phyloP scores from a whole-genome alignment of 2,329 filamentous ascomycete species.

The Colletotrichum agaves region DNA sequence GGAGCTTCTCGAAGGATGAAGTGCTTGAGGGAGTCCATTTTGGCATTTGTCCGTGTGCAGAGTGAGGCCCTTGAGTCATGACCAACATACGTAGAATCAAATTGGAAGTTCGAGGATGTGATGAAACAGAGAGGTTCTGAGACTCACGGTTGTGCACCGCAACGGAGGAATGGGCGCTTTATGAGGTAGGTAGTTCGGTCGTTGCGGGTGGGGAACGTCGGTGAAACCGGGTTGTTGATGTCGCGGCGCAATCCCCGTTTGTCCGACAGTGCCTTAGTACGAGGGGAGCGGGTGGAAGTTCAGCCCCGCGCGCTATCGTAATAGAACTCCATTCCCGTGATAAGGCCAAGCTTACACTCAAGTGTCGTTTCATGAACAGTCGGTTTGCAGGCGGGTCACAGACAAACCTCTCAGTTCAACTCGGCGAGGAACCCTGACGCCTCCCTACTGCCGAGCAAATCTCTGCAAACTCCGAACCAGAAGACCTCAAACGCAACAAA shows the following conservation, averaged over 20 bases:
- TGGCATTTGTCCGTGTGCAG: too few species aligned
- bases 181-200: constrained; percentile 11
- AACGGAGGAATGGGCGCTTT: background rate
- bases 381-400: too few species aligned
- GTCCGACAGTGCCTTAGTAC: constrained; percentile 27
- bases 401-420: background rate
- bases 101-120: too few species aligned
- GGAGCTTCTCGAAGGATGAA: constrained; percentile 41
- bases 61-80: too few species aligned
- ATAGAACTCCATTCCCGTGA: background rate
- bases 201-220: constrained; percentile 23
- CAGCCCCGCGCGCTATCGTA: background rate
- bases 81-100: too few species aligned
- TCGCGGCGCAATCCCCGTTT: constrained; percentile 29
- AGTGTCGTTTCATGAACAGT: background rate
- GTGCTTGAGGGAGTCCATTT: constrained; percentile 14
- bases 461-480: constrained; percentile 23
- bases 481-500: constrained; percentile 18
- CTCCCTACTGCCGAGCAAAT: constrained; percentile 18
- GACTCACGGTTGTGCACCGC: background rate
- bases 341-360: background rate
- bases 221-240: constrained; percentile 33
- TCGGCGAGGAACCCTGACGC: background rate
- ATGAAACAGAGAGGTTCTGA: too few species aligned
- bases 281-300: background rate